Base-by-base conservation (phyloP, 2,329 filamentous ascomycete genomes). In the Penicillium digitatum region DNA sequence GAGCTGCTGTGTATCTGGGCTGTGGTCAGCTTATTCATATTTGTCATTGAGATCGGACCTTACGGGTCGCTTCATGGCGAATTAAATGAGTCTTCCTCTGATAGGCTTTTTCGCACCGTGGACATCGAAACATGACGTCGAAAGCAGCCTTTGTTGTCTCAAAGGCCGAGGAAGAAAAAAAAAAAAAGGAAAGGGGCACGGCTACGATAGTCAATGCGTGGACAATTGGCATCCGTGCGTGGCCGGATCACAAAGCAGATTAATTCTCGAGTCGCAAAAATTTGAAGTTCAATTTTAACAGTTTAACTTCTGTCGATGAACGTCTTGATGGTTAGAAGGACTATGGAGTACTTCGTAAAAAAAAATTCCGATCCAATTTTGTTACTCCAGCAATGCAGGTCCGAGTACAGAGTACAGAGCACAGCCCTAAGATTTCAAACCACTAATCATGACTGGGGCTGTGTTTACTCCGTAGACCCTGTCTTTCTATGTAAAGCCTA, bases 1-100 rank as follows among this genome's bases (percentile, higher is more conserved):
- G 24, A 48, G 49, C 34, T 62, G 55, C n/a, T 52, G 57, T 39
- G 60, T 63, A 58, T 70, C 68, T 68, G 40, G 18, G 49, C 40
- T 22, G 12, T 35, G 12, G 48, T 62, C 22, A 63, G 55, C 55
- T 43, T 39, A 27, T 43, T 38, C 12, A 20, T 22, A 24, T 24
- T 20, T 18, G 11, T 14, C 1, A 11, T 27, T 7, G 16, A 44
- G 22, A 18, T 24, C n/a, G 39, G 18, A 39, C n/a, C 59, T 56
- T 57, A 69, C 68, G 67, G 18, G 64, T 69, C 32, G 58, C 48
- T 48, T 69, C 62, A 58, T 70, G 68, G 1, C 68, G 67, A 14
- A 57, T 50, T 5, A 70, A 42, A 58, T 70, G 67, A 0, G 63
- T 56, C 49, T 67, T 70, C 31, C 67, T 58, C 18, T 64, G 63